Conservation (phyloP, 2,329 filamentous ascomycete species). For the Leptographium wingfieldii region DNA sequence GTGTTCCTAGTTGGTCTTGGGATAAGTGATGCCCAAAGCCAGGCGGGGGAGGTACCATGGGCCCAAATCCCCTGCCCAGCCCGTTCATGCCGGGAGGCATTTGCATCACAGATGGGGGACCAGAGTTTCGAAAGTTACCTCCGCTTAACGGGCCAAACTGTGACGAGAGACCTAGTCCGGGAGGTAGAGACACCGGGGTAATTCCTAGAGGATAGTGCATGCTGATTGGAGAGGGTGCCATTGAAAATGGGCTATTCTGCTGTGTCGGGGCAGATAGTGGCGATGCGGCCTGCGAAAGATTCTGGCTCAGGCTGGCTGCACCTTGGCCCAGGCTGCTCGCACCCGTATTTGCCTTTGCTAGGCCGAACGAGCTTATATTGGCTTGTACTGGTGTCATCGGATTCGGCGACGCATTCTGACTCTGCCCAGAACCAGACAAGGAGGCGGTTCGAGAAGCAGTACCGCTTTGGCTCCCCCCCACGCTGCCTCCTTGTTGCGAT, state of each 20-base stretch:
- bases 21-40: constrained; percentile 34
- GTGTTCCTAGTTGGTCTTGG: constrained; percentile 20
- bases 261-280: constrained; percentile 16
- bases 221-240: constrained; percentile 17
- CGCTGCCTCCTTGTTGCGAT: constrained; percentile 66
- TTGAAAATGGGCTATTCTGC: constrained; percentile 37
- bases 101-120: constrained; percentile 39
- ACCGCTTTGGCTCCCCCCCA: constrained; percentile 39
- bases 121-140: constrained; percentile 2
- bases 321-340: constrained; percentile 9
- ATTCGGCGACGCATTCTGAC: constrained; percentile 47
- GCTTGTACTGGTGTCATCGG: constrained; percentile 50
- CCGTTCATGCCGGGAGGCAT: constrained; percentile 37
- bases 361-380: constrained; percentile 50
- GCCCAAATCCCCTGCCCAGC: constrained; percentile 31
- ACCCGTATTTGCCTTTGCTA: constrained; percentile 23
- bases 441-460: constrained; percentile 55
- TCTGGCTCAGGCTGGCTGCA: background rate
- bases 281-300: background rate
- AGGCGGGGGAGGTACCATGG: constrained; percentile 38
- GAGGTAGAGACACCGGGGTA: constrained; percentile 6
- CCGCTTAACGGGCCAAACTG: constrained; percentile 1
- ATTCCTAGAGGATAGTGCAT: constrained; percentile 30
- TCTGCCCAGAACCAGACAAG: constrained; percentile 42
- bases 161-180: constrained; percentile 1